phyloP scores from a whole-genome alignment of 495 filamentous ascomycete species.

The Talaromyces adpressus region DNA sequence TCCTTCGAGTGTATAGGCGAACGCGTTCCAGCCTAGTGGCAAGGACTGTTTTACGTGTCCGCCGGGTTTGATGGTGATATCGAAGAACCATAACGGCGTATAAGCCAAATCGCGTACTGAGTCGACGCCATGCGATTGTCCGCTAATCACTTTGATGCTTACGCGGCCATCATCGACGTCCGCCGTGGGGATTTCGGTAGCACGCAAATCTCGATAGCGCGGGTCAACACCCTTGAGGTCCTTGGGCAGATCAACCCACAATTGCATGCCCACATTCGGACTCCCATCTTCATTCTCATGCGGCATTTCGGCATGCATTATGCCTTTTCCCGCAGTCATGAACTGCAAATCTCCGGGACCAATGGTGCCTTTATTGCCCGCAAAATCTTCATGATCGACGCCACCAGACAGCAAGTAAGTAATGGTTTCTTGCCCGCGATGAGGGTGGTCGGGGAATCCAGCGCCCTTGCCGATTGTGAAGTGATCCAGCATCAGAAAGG shows the following conservation, averaged over 20 bases:
- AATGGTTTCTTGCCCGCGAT: slow-evolving; percentile 77
- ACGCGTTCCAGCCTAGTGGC: slow-evolving; percentile 83
- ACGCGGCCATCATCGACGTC: slow-evolving; percentile 66
- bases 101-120: slow-evolving; percentile 85
- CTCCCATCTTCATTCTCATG: slow-evolving; percentile 67
- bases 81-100: slow-evolving; percentile 90
- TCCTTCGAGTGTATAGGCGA: slow-evolving; percentile 76
- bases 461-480: slow-evolving; percentile 74
- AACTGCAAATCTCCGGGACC: slow-evolving; percentile 85
- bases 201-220: slow-evolving; percentile 77
- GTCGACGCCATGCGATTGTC: slow-evolving; percentile 75
- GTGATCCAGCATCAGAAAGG: slow-evolving; percentile 97
- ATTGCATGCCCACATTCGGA: slow-evolving; percentile 80
- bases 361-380: slow-evolving; percentile 81
- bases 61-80: slow-evolving; percentile 76
- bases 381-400: slow-evolving; percentile 94
- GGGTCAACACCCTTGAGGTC: slow-evolving; percentile 83
- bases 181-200: slow-evolving; percentile 67
- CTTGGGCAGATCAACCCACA: slow-evolving; percentile 89
- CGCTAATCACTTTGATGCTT: slow-evolving; percentile 80
- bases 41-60: slow-evolving; percentile 65
- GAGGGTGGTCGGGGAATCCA: slow-evolving; percentile 84
- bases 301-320: slow-evolving; percentile 97
- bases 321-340: slow-evolving; percentile 91
- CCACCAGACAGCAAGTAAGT: slow-evolving; percentile 81